Evolutionary conservation across 2,329 filamentous ascomycete species (phyloP), one percentile per base, ranked within the genome.

Genomic region (Coleophoma crateriformis): DNA sequence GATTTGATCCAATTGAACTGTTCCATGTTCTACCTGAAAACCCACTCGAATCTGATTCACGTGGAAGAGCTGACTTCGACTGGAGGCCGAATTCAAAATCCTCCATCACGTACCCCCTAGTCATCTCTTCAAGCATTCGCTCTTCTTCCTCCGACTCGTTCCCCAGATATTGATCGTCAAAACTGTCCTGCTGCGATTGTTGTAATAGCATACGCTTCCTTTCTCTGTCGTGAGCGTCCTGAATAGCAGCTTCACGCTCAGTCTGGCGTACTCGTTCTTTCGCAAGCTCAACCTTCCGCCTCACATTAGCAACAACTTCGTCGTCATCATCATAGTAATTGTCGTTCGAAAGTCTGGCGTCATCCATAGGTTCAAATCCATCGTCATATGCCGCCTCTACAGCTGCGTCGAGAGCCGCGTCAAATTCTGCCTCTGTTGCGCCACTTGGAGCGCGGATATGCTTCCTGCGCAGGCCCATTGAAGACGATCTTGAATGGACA

Each of bases 311-410:
- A 8, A 78, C 72, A 19, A 74, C 67, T 32, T 78, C 59, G 32
- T 70, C 68, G 44, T 72, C 65, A n/a, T 69, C 67, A 43, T 72
- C 66, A 34, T 69, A 62, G 20, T 67, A 63, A 42, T 69, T 60
- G 48, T 58, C 48, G 33, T 41, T 38, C 32, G 57, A 56, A 27
- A 27, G 27, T 7, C 27, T 27, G 1, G 47, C 12, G 7, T 75
- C 67, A 15, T 76, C 75, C 65, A 79, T 82, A 4, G 87, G 87
- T 63, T 96, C 90, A 55, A 90, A 88, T 1, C 88, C 88, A 54
- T 96, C 90, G 64, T 96, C 87, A 66, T 97, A 99, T 5, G 92
- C 94, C 46, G 92, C 92, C 67, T 97, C 94, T 8, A 97, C 91
- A 13, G 94, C 94, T 20, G 91, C 92, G 69, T 97, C 92, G 40